Evolutionary conservation across 192 early-diverging fungal genomes (phyloP), one percentile per base, ranked within the genome.

Genomic region (Umbelopsis ramanniana): DNA sequence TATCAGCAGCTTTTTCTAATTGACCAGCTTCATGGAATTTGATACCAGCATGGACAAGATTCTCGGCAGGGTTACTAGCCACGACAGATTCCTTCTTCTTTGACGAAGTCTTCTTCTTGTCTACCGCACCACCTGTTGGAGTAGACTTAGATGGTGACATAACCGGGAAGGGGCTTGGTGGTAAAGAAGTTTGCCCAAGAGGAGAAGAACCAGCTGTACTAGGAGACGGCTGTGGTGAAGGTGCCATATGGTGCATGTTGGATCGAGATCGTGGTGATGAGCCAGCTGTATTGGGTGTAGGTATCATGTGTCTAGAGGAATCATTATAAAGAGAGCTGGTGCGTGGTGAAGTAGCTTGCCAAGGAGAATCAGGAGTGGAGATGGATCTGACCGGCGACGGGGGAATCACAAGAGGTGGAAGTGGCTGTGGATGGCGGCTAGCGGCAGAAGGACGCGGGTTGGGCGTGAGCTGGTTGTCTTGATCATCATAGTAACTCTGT

Each of bases 1-100:
- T 89, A 26, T 83, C 80, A 0, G 91, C 89, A 5, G 93, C 91
- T 37, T 92, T 91, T 38, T 88, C 90, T 9, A 94, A 75, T 68
- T 93, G 87, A 46, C 89, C 89, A n/a, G 85, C 67, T 74, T 94
- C 93, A 74, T 94, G 93, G 46, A 82, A 88, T 40, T 86, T 74
- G 67, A 94, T 91, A 6, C 89, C 93, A 37, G 76, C 75, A 80
- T 90, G 88, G 37, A 94, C 86, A 55, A 81, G 83, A 29, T 87
- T 84, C 22, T 91, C 92, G 7, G 78, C 78, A 24, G 78, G 78
- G 3, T 48, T 52, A 22, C 50, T 21, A 29, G 29, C 24, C 22
- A 35, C 48, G 33, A 70, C 48, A 22, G 48, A 52, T n/a, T 70
- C 69, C 24, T 70, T 70, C 29, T 70, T 70, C 35, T 54, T 74